Conservation (phyloP, 495 filamentous ascomycete species). For the Penicillium odoratum region DNA sequence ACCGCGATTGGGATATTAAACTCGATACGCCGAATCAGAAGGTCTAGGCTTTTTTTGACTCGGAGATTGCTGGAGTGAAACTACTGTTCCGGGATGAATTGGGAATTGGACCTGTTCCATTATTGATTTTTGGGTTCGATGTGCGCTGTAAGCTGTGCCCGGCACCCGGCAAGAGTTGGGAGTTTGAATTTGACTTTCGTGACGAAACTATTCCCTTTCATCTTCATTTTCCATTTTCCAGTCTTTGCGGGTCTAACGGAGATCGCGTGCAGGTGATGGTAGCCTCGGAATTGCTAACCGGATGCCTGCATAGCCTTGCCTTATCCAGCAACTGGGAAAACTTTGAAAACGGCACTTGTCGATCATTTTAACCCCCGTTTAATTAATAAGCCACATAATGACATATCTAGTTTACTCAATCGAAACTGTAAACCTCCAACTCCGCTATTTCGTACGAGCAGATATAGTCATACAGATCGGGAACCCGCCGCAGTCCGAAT, state of each 20-base stretch:
- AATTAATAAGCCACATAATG: neutral
- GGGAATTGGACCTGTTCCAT: conserved; percentile 8
- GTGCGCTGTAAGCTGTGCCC: neutral
- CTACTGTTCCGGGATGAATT: neutral
- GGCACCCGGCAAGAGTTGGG: neutral
- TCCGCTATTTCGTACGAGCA: conserved; percentile 50
- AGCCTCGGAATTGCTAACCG: neutral
- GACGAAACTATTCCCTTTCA: neutral
- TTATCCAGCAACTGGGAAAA: neutral
- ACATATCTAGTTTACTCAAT: conserved; percentile 21
- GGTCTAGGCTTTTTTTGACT: neutral
- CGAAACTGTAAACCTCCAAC: conserved; percentile 37
- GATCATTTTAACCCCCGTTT: neutral
- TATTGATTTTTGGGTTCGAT: neutral
- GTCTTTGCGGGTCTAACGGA: neutral
- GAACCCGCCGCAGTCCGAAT: conserved; percentile 53
- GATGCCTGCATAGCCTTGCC: neutral
- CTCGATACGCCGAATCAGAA: neutral
- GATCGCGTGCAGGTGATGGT: neutral
- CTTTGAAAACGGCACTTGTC: neutral
- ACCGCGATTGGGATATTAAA: neutral
- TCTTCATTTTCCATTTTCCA: neutral
- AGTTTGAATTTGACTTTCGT: neutral
- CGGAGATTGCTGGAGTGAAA: neutral
- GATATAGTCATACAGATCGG: conserved; percentile 51